Conservation (phyloP, 768 basidiomycete genomes). For the Saitozyma sp. region DNA sequence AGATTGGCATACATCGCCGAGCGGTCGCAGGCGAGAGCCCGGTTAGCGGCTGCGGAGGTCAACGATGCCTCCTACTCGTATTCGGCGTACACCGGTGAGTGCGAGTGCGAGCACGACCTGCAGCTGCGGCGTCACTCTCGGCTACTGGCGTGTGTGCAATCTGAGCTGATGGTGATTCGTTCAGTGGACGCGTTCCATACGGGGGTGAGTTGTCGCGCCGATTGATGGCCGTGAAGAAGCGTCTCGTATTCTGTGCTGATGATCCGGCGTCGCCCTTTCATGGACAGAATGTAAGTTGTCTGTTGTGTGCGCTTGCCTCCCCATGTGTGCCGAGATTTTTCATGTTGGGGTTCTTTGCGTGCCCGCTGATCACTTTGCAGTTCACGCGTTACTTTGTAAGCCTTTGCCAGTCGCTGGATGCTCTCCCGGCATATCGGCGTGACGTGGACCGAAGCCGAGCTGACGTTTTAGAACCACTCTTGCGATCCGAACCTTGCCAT, state of each 20-base stretch:
- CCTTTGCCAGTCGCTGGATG: no score
- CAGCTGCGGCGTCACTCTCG: background rate
- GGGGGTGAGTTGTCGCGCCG: conserved; percentile 34
- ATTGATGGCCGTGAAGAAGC: conserved; percentile 61
- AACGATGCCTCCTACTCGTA: conserved; percentile 45
- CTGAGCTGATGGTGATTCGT: conserved; percentile 7
- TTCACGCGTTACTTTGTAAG: conserved; percentile 76
- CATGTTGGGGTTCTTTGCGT: background rate
- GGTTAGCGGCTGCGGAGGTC: conserved; percentile 11
- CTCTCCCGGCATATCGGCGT: conserved; percentile 55
- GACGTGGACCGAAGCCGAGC: background rate
- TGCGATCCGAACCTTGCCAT: conserved; percentile 82
- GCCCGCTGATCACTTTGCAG: conserved; percentile 54
- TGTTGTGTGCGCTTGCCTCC: background rate
- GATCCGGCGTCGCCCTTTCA: conserved; percentile 41
- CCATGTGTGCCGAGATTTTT: no score
- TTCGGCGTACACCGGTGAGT: conserved; percentile 37
- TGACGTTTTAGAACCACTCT: conserved; percentile 71
- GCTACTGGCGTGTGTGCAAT: background rate
- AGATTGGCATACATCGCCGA: conserved; percentile 30
- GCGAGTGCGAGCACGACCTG: background rate
- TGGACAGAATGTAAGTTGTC: conserved; percentile 21
- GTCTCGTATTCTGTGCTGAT: conserved; percentile 8
- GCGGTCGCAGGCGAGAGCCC: conserved; percentile 40
- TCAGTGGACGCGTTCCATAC: conserved; percentile 80